Evolutionary conservation across 2,329 filamentous ascomycete species (phyloP).

Genomic region (Pseudocercospora ulei): DNA sequence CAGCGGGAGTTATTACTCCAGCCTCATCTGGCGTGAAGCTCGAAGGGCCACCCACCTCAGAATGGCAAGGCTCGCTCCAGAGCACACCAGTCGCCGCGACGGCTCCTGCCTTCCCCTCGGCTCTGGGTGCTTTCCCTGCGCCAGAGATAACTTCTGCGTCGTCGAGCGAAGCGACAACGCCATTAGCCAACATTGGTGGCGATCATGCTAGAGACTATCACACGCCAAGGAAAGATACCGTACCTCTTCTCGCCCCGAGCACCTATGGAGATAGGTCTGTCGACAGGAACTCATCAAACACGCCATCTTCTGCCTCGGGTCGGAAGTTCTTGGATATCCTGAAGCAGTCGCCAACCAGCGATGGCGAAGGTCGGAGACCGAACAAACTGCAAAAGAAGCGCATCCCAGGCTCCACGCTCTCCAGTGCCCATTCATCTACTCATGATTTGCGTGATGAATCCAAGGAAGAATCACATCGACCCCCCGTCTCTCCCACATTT

Average conservation of each 20-base stretch:
- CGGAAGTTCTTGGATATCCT: slow-evolving; percentile 55
- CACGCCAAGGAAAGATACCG: slow-evolving; percentile 33
- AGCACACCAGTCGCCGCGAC: slow-evolving; percentile 26
- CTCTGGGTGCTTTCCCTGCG: slow-evolving; percentile 20
- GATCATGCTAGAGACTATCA: slow-evolving; percentile 30
- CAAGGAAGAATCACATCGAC: slow-evolving; percentile 25
- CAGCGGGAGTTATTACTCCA: slow-evolving; percentile 13
- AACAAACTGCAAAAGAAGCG: slow-evolving; percentile 89
- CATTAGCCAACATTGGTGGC: slow-evolving; percentile 28
- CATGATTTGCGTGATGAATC: slow-evolving; percentile 49
- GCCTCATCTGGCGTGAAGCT: slow-evolving; percentile 13
- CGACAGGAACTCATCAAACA: slow-evolving; percentile 28
- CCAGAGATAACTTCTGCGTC: slow-evolving; percentile 37
- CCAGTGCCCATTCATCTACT: slow-evolving; percentile 82
- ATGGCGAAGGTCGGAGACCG: slow-evolving; percentile 53
- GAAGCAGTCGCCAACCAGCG: slow-evolving; percentile 54
- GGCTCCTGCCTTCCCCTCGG: slow-evolving; percentile 23
- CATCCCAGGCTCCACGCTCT: slow-evolving; percentile 65
- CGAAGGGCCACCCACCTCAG: slow-evolving; percentile 22
- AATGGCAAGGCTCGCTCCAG: slow-evolving; percentile 27
- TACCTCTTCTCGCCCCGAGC: slow-evolving; percentile 33
- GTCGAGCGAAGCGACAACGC: slow-evolving; percentile 35
- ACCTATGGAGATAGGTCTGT: slow-evolving; percentile 19
- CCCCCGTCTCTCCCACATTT: slow-evolving; percentile 24
- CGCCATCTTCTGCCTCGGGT: slow-evolving; percentile 26